Evolutionary conservation across 2,329 filamentous ascomycete genomes (phyloP).

Genomic region (Byssoonygena ceratinophila): DNA sequence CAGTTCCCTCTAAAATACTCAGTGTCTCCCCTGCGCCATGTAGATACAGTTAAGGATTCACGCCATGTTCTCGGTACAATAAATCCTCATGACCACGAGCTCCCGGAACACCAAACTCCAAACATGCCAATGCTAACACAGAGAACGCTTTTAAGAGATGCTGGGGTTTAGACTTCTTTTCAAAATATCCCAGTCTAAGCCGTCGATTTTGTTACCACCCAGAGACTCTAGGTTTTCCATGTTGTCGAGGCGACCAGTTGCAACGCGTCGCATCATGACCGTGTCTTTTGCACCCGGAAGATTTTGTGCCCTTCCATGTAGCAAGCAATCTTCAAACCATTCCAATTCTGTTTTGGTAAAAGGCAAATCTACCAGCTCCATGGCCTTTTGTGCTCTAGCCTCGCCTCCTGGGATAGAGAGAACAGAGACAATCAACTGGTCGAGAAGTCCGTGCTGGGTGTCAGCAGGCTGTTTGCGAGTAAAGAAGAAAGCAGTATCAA

Average conservation of each 20-base stretch:
- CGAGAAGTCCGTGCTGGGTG: slow-evolving; percentile 55
- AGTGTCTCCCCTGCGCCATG: too few species aligned
- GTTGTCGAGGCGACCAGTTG: slow-evolving; percentile 45
- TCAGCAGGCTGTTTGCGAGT: slow-evolving; percentile 53
- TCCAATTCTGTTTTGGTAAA: slow-evolving; percentile 59
- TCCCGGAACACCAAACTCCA: background rate
- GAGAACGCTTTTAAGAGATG: background rate
- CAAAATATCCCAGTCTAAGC: slow-evolving; percentile 44
- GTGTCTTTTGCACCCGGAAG: slow-evolving; percentile 60
- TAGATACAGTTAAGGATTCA: too few species aligned
- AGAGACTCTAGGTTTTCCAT: slow-evolving; percentile 29
- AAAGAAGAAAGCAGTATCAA: slow-evolving; percentile 65
- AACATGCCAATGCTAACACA: background rate
- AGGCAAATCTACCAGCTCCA: slow-evolving; percentile 62
- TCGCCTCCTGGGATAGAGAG: slow-evolving; percentile 36
- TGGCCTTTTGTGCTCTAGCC: slow-evolving; percentile 45
- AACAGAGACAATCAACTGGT: slow-evolving; percentile 52
- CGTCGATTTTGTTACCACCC: slow-evolving; percentile 39
- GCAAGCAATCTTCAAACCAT: slow-evolving; percentile 63
- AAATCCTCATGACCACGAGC: too few species aligned
- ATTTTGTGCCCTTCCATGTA: slow-evolving; percentile 53
- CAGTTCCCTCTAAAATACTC: too few species aligned
- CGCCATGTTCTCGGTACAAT: background rate
- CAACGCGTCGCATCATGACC: slow-evolving; percentile 61
- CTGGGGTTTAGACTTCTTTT: slow-evolving; percentile 26